Conservation (phyloP, 805 yeast genomes). For the Saturnispora serradocipensis region DNA sequence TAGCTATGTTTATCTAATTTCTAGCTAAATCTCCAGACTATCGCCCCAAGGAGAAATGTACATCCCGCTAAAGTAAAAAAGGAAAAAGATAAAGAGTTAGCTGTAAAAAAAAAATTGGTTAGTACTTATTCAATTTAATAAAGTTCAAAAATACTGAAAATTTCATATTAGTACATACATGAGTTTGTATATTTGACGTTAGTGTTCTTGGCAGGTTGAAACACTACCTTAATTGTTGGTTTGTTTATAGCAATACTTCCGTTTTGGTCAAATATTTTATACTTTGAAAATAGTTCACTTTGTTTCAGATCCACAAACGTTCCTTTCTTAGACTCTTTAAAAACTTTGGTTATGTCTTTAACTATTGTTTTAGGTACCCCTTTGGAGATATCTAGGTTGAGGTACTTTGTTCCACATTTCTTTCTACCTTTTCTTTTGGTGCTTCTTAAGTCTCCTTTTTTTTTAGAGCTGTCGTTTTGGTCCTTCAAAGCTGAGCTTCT, state of each 20-base stretch:
- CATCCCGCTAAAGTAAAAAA: neutral
- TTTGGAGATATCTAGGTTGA: constrained; percentile 32
- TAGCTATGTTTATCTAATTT: neutral
- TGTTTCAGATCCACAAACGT: constrained; percentile 37
- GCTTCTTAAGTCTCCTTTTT: neutral
- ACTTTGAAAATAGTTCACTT: constrained; percentile 33
- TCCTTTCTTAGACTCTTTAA: constrained; percentile 31
- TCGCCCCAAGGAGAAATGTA: neutral
- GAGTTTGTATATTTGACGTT: neutral
- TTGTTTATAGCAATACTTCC: constrained; percentile 28
- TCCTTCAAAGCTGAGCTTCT: constrained; percentile 16
- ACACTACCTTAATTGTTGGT: constrained; percentile 20
- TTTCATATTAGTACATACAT: neutral
- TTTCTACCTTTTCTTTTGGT: constrained; percentile 8
- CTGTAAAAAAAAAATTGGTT: neutral
- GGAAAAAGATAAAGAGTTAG: neutral
- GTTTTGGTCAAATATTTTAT: constrained; percentile 34
- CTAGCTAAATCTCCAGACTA: constrained; percentile 1
- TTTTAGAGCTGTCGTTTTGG: constrained; percentile 7
- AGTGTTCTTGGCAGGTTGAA: constrained; percentile 16
- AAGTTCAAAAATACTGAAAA: neutral
- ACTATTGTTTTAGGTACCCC: constrained; percentile 40
- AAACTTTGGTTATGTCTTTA: constrained; percentile 6
- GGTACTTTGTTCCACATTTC: constrained; percentile 32
- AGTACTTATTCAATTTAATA: neutral